Conservation (phyloP, 2,329 filamentous ascomycete genomes). For the Penicillium sp. region DNA sequence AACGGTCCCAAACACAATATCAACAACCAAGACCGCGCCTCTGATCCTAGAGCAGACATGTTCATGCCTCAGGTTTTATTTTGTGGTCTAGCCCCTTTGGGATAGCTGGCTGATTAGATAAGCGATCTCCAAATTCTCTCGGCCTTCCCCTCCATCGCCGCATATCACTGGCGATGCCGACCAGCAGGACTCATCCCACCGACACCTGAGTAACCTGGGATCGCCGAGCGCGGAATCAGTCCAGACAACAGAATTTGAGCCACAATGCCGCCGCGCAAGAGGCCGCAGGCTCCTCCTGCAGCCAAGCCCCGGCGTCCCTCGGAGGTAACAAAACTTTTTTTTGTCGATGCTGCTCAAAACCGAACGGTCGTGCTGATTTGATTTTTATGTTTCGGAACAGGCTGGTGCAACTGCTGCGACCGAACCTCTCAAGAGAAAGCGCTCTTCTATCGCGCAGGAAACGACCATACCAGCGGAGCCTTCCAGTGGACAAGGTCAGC, state of each 20-base stretch:
- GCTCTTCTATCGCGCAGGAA: slow-evolving; percentile 34
- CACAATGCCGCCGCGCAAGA: slow-evolving; percentile 45
- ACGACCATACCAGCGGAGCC: slow-evolving; percentile 24
- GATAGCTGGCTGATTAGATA: slow-evolving; percentile 27
- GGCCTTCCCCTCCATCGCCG: slow-evolving; percentile 30
- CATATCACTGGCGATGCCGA: slow-evolving; percentile 7
- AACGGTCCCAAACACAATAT: background rate
- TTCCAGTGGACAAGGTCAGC: slow-evolving; percentile 5
- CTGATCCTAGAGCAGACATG: background rate
- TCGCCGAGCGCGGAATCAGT: slow-evolving; percentile 6
- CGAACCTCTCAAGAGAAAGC: slow-evolving; percentile 35
- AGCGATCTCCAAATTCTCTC: slow-evolving; percentile 32
- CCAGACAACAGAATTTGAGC: slow-evolving; percentile 14
- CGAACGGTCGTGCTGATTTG: slow-evolving; percentile 17
- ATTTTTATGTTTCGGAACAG: slow-evolving; percentile 13
- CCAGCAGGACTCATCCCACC: slow-evolving; percentile 6
- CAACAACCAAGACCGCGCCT: background rate
- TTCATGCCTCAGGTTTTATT: slow-evolving; percentile 21
- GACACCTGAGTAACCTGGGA: slow-evolving; percentile 18
- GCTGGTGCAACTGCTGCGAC: slow-evolving; percentile 21
- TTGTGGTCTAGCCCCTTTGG: slow-evolving; percentile 16
- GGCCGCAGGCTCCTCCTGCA: slow-evolving; percentile 37
- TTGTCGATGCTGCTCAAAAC: slow-evolving; percentile 14
- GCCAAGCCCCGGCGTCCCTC: slow-evolving; percentile 32
- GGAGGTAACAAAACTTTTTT: slow-evolving; percentile 40